Conservation (phyloP, 2,329 filamentous ascomycete genomes). For the Dothidotthia symphoricarpi region DNA sequence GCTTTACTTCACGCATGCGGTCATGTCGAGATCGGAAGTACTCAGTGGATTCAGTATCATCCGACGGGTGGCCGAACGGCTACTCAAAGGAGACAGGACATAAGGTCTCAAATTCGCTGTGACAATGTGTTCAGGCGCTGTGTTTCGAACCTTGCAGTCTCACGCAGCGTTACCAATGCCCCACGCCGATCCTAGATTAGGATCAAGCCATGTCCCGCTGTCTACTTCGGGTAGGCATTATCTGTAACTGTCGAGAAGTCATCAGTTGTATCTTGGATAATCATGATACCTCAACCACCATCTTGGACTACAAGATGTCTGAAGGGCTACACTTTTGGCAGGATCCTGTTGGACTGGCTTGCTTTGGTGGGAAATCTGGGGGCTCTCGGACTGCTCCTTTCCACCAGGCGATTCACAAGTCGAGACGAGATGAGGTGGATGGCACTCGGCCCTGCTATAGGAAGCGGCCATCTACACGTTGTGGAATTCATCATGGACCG, state of each 20-base stretch:
- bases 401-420: not conserved
- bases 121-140: too few relatives aligned
- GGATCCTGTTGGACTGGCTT: not conserved
- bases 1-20: slow-evolving; percentile 1
- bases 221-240: too few relatives aligned
- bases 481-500: slow-evolving; percentile 2
- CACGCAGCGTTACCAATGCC: too few relatives aligned
- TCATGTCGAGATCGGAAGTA: slow-evolving; percentile 1
- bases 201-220: too few relatives aligned
- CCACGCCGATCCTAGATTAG: too few relatives aligned
- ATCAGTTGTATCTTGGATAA: not conserved
- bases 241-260: too few relatives aligned
- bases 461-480: not conserved
- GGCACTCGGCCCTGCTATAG: not conserved
- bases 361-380: not conserved
- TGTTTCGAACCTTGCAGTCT: too few relatives aligned
- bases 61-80: not conserved
- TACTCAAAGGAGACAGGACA: not conserved
- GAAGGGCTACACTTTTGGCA: too few relatives aligned
- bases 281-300: not conserved
- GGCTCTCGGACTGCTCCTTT: not conserved
- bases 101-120: not conserved
- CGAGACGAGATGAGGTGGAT: not conserved
- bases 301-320: not conserved
- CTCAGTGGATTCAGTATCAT: not conserved